phyloP scores from a whole-genome alignment of 2,329 filamentous ascomycete species.

The Phialophora macrospora region DNA sequence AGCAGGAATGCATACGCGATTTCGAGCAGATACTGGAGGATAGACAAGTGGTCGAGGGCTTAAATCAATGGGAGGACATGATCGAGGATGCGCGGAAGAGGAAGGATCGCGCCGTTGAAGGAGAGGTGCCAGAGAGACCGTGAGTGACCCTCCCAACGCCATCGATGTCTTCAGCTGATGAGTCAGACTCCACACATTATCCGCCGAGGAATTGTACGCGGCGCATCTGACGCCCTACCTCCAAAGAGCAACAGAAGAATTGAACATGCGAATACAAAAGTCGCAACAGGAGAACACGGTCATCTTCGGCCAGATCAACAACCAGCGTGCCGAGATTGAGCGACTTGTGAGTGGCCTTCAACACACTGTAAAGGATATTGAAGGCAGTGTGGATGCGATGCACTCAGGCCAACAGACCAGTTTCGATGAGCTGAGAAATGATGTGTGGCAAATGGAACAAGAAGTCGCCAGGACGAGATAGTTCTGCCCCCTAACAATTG shows the following conservation, averaged over 20 bases:
- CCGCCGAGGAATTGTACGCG: constrained; percentile 60
- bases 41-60: constrained; percentile 59
- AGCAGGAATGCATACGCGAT: constrained; percentile 61
- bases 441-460: constrained; percentile 52
- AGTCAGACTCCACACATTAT: constrained; percentile 62
- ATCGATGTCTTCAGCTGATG: constrained; percentile 13
- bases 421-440: constrained; percentile 46
- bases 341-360: constrained; percentile 60
- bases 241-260: constrained; percentile 54
- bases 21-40: constrained; percentile 66
- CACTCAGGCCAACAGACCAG: constrained; percentile 41
- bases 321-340: constrained; percentile 63
- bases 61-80: constrained; percentile 66
- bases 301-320: constrained; percentile 56
- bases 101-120: constrained; percentile 49
- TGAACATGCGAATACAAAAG: constrained; percentile 56
- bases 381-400: constrained; percentile 54
- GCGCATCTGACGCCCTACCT: constrained; percentile 65
- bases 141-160: constrained; percentile 13
- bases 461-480: constrained; percentile 44
- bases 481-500: constrained; percentile 8
- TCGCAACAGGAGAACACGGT: constrained; percentile 60
- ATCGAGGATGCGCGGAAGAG: constrained; percentile 63
- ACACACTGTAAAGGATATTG: constrained; percentile 61
- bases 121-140: constrained; percentile 32